A percentile compares a stretch with the other conserved stretches of the same genome.
Conservation (phyloP, 768 basidiomycete genomes). For the Lentinula detonsa region DNA sequence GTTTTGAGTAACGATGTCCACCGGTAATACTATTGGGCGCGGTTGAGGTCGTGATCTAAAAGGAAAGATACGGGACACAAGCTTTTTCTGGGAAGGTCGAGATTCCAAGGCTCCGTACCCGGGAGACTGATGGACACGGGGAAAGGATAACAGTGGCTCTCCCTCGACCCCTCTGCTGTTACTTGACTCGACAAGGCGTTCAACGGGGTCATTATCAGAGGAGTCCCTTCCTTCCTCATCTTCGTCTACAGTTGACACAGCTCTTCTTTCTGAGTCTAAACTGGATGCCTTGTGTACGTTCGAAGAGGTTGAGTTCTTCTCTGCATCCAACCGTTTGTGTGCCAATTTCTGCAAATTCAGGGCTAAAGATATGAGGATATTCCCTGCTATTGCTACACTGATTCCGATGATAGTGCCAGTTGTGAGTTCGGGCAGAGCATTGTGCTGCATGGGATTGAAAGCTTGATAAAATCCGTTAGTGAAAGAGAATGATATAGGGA, state of each 20-base stretch:
- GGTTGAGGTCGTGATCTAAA: conserved; percentile 21
- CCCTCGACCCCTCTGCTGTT: background rate
- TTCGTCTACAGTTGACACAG: conserved; percentile 6
- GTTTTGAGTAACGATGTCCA: conserved; percentile 31
- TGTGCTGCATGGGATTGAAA: conserved; percentile 4
- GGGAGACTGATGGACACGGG: background rate
- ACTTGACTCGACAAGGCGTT: background rate
- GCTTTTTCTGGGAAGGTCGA: conserved; percentile 17
- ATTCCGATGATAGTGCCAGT: conserved; percentile 69
- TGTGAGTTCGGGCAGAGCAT: conserved; percentile 50
- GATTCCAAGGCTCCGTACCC: background rate
- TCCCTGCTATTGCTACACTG: conserved; percentile 74
- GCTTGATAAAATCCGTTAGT: background rate
- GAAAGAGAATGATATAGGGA: background rate
- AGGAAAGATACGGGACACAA: conserved; percentile 30
- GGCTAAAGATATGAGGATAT: conserved; percentile 84
- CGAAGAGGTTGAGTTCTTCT: conserved; percentile 10
- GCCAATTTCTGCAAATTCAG: conserved; percentile 93
- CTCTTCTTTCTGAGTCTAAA: background rate
- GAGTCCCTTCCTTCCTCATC: background rate
- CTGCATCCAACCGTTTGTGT: conserved; percentile 59
- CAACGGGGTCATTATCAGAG: background rate
- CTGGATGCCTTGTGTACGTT: background rate
- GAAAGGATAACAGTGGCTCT: conserved; percentile 3
- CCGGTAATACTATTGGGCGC: conserved; percentile 24